These are phyloP conservation scores for Aureobasidium pullulans DNA, from an alignment of 2,329 filamentous ascomycete genomes.

Conservation along the genomic window DNA sequence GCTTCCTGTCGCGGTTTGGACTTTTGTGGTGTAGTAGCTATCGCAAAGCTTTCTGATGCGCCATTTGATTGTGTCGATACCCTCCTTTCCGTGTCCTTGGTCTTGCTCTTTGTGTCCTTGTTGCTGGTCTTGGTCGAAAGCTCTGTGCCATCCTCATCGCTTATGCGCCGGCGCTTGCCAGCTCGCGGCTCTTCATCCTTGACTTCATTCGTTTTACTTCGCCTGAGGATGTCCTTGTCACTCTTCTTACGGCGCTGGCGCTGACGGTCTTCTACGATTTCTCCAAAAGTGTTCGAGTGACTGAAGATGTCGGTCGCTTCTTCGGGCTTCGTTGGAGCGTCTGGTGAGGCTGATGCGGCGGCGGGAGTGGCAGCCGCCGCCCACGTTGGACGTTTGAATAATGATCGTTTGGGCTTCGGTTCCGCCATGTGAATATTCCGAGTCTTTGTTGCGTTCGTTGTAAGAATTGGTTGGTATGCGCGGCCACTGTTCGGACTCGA, in stretches of 20 bases:
- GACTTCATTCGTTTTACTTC: background rate
- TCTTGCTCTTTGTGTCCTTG: constrained; percentile 9
- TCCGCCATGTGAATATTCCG: background rate
- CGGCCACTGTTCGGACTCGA: background rate
- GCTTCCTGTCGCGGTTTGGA: background rate
- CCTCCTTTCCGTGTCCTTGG: constrained; percentile 12
- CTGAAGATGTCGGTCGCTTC: constrained; percentile 34
- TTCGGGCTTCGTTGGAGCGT: constrained; percentile 15
- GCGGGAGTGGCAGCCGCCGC: background rate
- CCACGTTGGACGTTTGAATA: constrained; percentile 17
- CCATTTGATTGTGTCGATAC: constrained; percentile 16
- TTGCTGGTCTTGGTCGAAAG: constrained; percentile 9
- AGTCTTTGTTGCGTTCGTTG: background rate
- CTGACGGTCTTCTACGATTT: constrained; percentile 33
- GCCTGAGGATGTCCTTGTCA: constrained; percentile 16
- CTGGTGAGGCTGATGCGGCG: background rate
- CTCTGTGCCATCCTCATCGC: constrained; percentile 14
- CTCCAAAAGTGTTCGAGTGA: constrained; percentile 32
- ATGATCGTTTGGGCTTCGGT: constrained; percentile 10
- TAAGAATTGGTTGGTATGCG: background rate
- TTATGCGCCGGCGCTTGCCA: constrained; percentile 24
- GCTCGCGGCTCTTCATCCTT: background rate
- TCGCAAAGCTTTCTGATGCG: constrained; percentile 7
- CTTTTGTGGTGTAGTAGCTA: constrained; percentile 8
- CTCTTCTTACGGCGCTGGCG: constrained; percentile 25